These are phyloP conservation scores for Raddia distichophylla DNA, from an alignment of 176 grass and related monocot genomes.

Conservation along the genomic window DNA sequence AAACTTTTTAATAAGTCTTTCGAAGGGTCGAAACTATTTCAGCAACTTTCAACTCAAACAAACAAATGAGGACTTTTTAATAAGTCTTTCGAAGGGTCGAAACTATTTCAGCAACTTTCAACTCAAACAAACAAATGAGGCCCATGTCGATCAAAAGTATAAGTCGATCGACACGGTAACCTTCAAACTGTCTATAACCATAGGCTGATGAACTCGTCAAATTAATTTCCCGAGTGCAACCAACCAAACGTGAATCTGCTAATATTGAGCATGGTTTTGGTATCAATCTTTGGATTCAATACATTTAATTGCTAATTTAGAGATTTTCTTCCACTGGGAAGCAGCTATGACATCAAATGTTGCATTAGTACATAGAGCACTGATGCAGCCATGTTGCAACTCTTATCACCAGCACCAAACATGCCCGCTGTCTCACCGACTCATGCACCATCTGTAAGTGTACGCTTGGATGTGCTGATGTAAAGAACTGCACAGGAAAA, in stretches of 20 bases:
- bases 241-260: background rate
- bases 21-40: no score
- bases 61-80: no score
- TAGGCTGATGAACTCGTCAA: no score
- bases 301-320: background rate
- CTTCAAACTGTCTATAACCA: no score
- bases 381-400: constrained; percentile 14
- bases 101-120: no score
- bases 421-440: background rate
- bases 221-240: background rate
- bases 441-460: constrained; percentile 43
- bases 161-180: no score
- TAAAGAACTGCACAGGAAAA: constrained; percentile 49
- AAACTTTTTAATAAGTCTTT: no score
- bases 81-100: no score
- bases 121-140: no score
- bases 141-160: no score
- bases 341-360: constrained; percentile 1
- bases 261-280: background rate
- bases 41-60: no score
- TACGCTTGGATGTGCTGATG: constrained; percentile 59
- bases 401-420: background rate
- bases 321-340: background rate
- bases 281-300: background rate
- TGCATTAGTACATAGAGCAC: background rate